Conservation (phyloP, 1,284 basidiomycete genomes). For the Austroboletus rostrupii region DNA sequence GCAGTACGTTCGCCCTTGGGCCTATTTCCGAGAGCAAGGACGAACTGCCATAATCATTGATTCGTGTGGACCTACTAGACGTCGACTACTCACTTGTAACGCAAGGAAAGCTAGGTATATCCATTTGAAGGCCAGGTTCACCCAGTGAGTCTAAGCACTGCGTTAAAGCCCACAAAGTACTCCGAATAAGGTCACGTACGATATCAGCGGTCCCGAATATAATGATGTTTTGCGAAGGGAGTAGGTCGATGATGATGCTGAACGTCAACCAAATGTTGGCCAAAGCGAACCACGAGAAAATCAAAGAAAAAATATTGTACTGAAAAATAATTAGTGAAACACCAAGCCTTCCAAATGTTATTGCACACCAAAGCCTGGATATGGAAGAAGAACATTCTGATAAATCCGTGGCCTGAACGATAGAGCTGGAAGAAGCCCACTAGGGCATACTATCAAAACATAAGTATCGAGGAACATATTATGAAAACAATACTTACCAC, state of each 20-base stretch:
- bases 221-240: slow-evolving; percentile 62
- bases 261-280: slow-evolving; percentile 96
- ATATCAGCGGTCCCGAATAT: slow-evolving; percentile 67
- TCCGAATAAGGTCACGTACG: slow-evolving; percentile 41
- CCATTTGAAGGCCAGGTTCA: slow-evolving; percentile 84
- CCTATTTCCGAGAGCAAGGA: slow-evolving; percentile 92
- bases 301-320: slow-evolving; percentile 76
- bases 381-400: slow-evolving; percentile 94
- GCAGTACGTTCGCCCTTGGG: slow-evolving; percentile 90
- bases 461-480: background rate
- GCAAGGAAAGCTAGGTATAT: slow-evolving; percentile 84
- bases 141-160: slow-evolving; percentile 75
- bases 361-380: slow-evolving; percentile 77
- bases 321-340: slow-evolving; percentile 25
- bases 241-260: slow-evolving; percentile 90
- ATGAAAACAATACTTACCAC: slow-evolving; percentile 53
- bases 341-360: background rate
- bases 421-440: slow-evolving; percentile 94
- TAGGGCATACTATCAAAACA: slow-evolving; percentile 67
- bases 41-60: slow-evolving; percentile 53
- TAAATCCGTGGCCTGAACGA: slow-evolving; percentile 75
- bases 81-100: slow-evolving; percentile 41
- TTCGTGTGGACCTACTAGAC: background rate
- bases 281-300: slow-evolving; percentile 90
- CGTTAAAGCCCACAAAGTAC: slow-evolving; percentile 11